phyloP scores from a whole-genome alignment of 2,329 filamentous ascomycete species.

The Exophiala phaeomuriformis region DNA sequence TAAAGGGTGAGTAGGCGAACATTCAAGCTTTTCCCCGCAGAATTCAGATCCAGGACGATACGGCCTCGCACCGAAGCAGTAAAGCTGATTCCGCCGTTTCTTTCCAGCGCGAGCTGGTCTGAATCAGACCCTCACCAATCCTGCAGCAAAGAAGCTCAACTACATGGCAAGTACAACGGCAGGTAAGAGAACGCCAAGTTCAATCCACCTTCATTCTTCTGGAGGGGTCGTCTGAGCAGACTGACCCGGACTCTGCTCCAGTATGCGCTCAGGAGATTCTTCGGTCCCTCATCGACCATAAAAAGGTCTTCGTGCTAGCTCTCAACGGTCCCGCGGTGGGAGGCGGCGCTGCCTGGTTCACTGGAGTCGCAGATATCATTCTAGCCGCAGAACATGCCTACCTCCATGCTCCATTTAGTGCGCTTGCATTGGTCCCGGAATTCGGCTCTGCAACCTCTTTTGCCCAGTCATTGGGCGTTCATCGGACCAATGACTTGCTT shows the following conservation, averaged over 20 bases:
- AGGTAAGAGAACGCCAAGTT: not conserved
- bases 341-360: slow-evolving; percentile 47
- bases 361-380: slow-evolving; percentile 44
- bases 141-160: slow-evolving; percentile 19
- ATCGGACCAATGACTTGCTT: slow-evolving; percentile 46
- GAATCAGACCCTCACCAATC: slow-evolving; percentile 2
- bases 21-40: not conserved
- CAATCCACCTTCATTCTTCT: not conserved
- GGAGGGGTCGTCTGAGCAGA: not conserved
- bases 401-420: slow-evolving; percentile 45
- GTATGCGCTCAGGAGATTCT: slow-evolving; percentile 13
- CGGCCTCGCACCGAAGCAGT: not conserved
- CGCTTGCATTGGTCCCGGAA: slow-evolving; percentile 45
- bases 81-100: slow-evolving; percentile 22
- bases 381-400: slow-evolving; percentile 41
- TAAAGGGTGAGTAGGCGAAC: slow-evolving; percentile 31
- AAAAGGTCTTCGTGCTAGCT: slow-evolving; percentile 46
- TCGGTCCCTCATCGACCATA: slow-evolving; percentile 41
- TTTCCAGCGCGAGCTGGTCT: slow-evolving; percentile 6
- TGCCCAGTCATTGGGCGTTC: slow-evolving; percentile 44
- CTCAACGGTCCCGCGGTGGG: slow-evolving; percentile 47
- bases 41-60: no score
- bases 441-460: slow-evolving; percentile 43
- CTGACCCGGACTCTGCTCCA: not conserved
- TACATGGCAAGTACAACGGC: slow-evolving; percentile 3